Evolutionary conservation across 2,329 filamentous ascomycete genomes (phyloP).

Genomic region (Tolypocladium capitatum): DNA sequence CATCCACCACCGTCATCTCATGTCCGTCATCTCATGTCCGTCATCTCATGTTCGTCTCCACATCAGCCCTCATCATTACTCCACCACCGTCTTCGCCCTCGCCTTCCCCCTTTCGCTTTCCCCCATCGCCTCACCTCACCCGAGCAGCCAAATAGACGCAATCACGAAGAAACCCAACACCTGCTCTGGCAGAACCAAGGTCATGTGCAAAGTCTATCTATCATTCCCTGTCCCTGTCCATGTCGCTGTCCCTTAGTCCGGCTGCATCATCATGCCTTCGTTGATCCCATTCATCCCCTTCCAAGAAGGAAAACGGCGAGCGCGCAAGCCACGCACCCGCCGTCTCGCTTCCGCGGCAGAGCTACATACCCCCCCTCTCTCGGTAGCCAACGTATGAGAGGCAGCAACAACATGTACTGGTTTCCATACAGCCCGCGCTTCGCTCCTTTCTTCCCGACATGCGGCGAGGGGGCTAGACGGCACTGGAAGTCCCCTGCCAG

Average conservation of each 20-base stretch:
- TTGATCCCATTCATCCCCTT: background rate
- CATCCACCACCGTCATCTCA: background rate
- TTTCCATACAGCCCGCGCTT: background rate
- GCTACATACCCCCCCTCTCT: background rate
- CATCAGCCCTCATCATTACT: background rate
- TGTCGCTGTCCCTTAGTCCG: background rate
- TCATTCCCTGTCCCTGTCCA: conserved; percentile 1
- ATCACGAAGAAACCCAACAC: background rate
- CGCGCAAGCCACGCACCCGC: background rate
- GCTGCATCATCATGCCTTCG: background rate
- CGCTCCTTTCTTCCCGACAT: background rate
- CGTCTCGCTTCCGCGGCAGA: background rate
- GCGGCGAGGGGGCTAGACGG: background rate
- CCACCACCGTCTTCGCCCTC: too few species aligned
- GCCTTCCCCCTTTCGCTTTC: background rate
- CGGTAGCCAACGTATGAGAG: background rate
- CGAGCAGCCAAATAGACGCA: background rate
- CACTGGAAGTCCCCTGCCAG: background rate
- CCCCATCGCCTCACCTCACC: too few species aligned
- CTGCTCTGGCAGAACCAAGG: background rate
- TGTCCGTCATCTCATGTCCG: background rate
- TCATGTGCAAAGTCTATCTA: conserved; percentile 11
- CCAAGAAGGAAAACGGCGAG: background rate
- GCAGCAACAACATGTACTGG: background rate
- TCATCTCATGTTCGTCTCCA: background rate